Percentiles rank a stretch among this genome's conserved stretches.
Evolutionary conservation across 2,329 filamentous ascomycete species (phyloP).

Genomic region (Sporothrix mexicana): DNA sequence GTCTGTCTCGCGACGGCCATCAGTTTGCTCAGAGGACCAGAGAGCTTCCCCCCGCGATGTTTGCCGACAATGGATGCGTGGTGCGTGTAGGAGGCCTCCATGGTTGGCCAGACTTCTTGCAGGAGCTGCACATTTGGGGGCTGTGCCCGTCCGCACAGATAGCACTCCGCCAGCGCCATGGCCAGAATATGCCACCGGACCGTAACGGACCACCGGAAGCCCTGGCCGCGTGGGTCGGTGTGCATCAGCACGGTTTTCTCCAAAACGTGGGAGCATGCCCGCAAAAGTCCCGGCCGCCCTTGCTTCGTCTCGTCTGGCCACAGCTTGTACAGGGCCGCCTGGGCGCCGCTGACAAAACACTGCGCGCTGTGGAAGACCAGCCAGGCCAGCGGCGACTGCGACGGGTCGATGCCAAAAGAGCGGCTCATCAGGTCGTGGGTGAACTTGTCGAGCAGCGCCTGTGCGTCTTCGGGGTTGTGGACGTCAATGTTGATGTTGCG

Average conservation of each 20-base stretch:
- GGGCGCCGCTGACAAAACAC: conserved; percentile 27
- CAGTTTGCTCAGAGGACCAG: conserved; percentile 24
- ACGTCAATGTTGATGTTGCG: background rate
- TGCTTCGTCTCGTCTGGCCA: background rate
- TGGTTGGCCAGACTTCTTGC: conserved; percentile 40
- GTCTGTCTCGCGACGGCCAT: conserved; percentile 1
- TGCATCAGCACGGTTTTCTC: conserved; percentile 42
- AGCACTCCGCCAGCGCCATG: conserved; percentile 43
- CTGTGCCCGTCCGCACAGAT: conserved; percentile 33
- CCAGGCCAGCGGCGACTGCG: conserved; percentile 42
- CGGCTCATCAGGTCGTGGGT: background rate
- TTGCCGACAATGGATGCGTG: conserved; percentile 33
- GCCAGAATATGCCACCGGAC: conserved; percentile 42
- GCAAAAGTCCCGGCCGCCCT: background rate
- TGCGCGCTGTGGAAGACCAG: conserved; percentile 42
- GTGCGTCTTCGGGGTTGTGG: background rate
- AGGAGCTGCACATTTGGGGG: conserved; percentile 37
- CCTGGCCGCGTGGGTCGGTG: conserved; percentile 42
- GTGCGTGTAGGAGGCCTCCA: conserved; percentile 39
- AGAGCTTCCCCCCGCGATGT: background rate
- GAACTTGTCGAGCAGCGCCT: background rate
- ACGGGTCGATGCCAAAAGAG: conserved; percentile 40
- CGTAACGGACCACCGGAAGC: conserved; percentile 42
- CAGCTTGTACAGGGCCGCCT: background rate
- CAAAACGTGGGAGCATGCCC: conserved; percentile 31